Base-by-base conservation (phyloP, 2,329 filamentous ascomycete species). In the Aspergillus brunneoviolaceus region DNA sequence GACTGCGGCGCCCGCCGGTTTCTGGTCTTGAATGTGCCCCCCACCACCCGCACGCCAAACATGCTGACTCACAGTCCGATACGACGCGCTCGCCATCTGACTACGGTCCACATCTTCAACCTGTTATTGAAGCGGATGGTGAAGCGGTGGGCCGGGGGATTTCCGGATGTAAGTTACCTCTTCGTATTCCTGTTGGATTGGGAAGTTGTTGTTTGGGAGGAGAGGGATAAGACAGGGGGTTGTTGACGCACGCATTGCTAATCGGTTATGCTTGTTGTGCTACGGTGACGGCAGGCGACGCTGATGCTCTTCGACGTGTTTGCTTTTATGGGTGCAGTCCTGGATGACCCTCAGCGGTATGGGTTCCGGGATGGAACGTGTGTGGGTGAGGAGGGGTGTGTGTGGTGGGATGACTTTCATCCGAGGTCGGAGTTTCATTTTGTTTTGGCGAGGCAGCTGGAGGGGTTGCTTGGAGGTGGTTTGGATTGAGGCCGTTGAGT, bases 381-480 rank as follows among this genome's bases (percentile, higher is more conserved):
- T 31, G 54, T 57, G 14, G 54, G 54, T 7, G 27, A 29, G 2
- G 1, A 53, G 2, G 50, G 59, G 2, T 60, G 54, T 29, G 14
- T 60, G n/a, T 60, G 59, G 59, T 57, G 54, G 54, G 50, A 57
- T n/a, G 21, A 42, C 23, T 57, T 42, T 19, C 59, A 60, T 53
- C 54, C 59, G 2, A 11, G 23, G 2, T 60, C 59, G 16, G 39
- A 35, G 6, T 64, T 60, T 23, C 60, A 58, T 53, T 31, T 21
- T 1, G 4, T 60, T 16, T 51, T 62, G 45, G 50, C 57, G 39
- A 16, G 16, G 39, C 12, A 45, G 6, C 6, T 45, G 5, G 39
- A 16, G 14, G 16, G 39, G 14, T 12, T 45, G 16, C 14, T 45
- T 5, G 27, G 9, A 2, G 27, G 27, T 29, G 14, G 39, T 45